phyloP scores from a whole-genome alignment of 768 basidiomycete genomes.

The Psilocybe cubensis region DNA sequence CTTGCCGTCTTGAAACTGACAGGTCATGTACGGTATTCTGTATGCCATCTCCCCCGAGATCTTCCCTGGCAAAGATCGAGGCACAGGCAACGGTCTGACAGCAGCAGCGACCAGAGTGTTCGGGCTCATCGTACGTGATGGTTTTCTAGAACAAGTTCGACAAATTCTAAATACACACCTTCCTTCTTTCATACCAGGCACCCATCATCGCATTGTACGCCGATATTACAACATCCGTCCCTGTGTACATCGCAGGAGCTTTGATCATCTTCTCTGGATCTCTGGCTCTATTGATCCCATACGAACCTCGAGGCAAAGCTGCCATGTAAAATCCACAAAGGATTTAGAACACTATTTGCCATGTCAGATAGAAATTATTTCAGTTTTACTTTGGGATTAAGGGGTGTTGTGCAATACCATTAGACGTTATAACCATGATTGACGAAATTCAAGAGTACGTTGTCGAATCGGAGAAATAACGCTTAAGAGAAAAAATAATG shows the following conservation, averaged over 20 bases:
- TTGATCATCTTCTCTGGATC: constrained; percentile 63
- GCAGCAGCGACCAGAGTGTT: constrained; percentile 66
- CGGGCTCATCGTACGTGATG: constrained; percentile 60
- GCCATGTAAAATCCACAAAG: constrained; percentile 58
- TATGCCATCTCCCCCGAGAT: constrained; percentile 72
- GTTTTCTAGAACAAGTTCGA: neutral
- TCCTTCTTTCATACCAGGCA: constrained; percentile 41
- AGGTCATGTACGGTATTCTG: constrained; percentile 78
- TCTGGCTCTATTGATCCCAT: constrained; percentile 67
- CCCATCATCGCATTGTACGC: constrained; percentile 75
- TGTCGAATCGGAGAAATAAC: too few species aligned
- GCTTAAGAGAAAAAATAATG: too few species aligned
- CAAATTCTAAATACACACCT: neutral
- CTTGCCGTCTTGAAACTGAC: neutral
- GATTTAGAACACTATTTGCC: too few species aligned
- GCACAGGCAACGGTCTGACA: constrained; percentile 71
- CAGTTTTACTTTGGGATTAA: too few species aligned
- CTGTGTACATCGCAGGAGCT: constrained; percentile 73
- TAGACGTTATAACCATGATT: too few species aligned
- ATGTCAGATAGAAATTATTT: too few species aligned
- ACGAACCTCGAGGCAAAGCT: constrained; percentile 75
- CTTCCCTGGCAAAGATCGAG: constrained; percentile 72
- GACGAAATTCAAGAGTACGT: too few species aligned
- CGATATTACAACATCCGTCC: constrained; percentile 63
- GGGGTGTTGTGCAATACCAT: too few species aligned